Base-by-base conservation (phyloP, 208 protist species). In the Leptomonas pyrrhocoris region DNA sequence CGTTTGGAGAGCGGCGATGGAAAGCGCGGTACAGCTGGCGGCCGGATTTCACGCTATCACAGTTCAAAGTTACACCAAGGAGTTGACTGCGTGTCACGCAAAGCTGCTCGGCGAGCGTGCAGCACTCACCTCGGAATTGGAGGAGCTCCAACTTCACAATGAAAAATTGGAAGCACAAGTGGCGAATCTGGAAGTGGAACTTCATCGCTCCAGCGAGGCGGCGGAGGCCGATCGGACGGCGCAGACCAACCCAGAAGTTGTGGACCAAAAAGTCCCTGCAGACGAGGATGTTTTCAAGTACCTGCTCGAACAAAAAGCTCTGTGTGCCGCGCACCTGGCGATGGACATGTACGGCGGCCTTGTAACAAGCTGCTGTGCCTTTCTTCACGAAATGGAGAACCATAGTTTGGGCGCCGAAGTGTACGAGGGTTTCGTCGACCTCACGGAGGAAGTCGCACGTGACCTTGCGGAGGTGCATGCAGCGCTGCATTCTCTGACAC, bases 391-490 rank as follows among this genome's bases (percentile, higher is more conserved):
- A 11, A 21, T 50, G 0, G 48, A 13, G 30, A 31, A 28, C 6
- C 2, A 11, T 23, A 19, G 5, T 43, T 21, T 53, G 27, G 0
- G 48, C 30, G 36, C 25, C 16, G 31, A 38, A 45, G 19, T 7
- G 6, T 1, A 42, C 11, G n/a, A n/a, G 2, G 21, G 2, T 9
- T 28, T 15, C 19, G 64, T 12, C 16, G 19, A 28, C 27, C 21
- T 70, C 3, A 16, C 46, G 38, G 57, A 46, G 19, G 72, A 61
- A 4, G 49, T 77, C 36, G 19, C 48, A 25, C 48, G 64, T 5
- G 64, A 77, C 36, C 50, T 77, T n/a, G 64, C 68, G 28, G 63
- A 71, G 57, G 48, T 77, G n/a, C 64, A 25, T 18, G 23, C 42
- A 19, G n/a, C 27, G 27, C 57, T 77, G 6, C 27, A 34, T 2